A percentile compares a stretch with the other conserved stretches of the same genome.
Conservation (phyloP, 2,329 filamentous ascomycete genomes). For the Cryphonectria nitschkei region DNA sequence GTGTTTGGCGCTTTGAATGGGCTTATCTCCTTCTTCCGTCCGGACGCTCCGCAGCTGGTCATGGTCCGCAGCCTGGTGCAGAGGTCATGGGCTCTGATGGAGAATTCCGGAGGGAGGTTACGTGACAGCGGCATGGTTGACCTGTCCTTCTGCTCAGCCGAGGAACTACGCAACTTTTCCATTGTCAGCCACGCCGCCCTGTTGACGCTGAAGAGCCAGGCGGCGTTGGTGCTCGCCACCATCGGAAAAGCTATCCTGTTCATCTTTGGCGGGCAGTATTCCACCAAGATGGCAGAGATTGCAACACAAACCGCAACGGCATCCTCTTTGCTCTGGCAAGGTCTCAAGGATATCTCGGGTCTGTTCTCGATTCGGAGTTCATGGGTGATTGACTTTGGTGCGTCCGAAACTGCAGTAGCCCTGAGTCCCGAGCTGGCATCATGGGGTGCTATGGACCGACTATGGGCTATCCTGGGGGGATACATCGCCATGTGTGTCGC, state of each 20-base stretch:
- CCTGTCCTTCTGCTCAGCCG: constrained; percentile 52
- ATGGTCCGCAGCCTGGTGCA: constrained; percentile 25
- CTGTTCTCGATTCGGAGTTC: constrained; percentile 51
- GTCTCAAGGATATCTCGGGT: constrained; percentile 39
- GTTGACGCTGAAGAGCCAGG: constrained; percentile 59
- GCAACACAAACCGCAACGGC: constrained; percentile 31
- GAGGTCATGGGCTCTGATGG: constrained; percentile 47
- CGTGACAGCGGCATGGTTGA: constrained; percentile 55
- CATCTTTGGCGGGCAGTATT: constrained; percentile 49
- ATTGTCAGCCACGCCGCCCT: constrained; percentile 75
- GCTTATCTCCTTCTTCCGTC: constrained; percentile 42
- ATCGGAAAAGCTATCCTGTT: constrained; percentile 47
- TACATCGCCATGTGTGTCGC: constrained; percentile 77
- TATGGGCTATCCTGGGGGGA: constrained; percentile 76
- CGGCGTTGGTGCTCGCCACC: constrained; percentile 46
- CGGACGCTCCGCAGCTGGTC: constrained; percentile 22
- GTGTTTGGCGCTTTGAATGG: constrained; percentile 43
- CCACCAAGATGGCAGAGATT: constrained; percentile 35
- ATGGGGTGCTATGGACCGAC: constrained; percentile 69
- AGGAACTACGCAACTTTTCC: constrained; percentile 77
- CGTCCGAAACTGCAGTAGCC: constrained; percentile 42
- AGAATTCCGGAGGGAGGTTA: constrained; percentile 51
- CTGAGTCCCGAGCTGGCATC: constrained; percentile 64
- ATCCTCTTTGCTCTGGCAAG: constrained; percentile 30
- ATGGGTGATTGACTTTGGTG: constrained; percentile 62